These are phyloP conservation scores for Digitaria exilis DNA, from an alignment of 202 grass and related monocot genomes.

Conservation along the genomic window DNA sequence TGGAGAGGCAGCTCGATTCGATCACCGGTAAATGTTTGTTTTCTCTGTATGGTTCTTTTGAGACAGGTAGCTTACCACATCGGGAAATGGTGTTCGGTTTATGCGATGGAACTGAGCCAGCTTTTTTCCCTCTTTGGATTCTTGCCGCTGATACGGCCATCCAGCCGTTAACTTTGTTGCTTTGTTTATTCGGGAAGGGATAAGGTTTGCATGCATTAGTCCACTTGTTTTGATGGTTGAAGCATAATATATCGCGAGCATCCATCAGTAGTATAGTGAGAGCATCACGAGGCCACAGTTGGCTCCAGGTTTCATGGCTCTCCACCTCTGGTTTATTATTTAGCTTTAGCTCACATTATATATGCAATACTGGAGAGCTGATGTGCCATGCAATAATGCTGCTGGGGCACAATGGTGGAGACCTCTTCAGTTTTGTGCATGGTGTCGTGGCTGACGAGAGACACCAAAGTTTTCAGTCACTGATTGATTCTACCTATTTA, in stretches of 20 bases:
- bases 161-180: neutral
- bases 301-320: constrained; percentile 26
- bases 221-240: constrained; percentile 23
- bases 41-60: constrained; percentile 23
- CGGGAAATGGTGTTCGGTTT: constrained; percentile 35
- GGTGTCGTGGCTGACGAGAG: constrained; percentile 1
- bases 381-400: neutral
- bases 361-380: neutral
- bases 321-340: constrained; percentile 35
- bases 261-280: constrained; percentile 1
- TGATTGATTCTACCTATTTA: neutral
- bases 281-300: constrained; percentile 39
- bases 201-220: constrained; percentile 36
- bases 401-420: neutral
- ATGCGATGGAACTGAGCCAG: constrained; percentile 15
- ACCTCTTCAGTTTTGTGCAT: constrained; percentile 9
- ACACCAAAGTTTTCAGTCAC: neutral
- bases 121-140: constrained; percentile 36
- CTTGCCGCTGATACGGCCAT: constrained; percentile 33
- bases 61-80: constrained; percentile 36
- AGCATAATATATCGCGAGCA: constrained; percentile 22
- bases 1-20: constrained; percentile 75
- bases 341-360: neutral
- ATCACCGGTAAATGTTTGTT: constrained; percentile 52
- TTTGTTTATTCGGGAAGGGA: constrained; percentile 36